A percentile compares a stretch with the other conserved stretches of the same genome.
These are phyloP conservation scores for Trichoderma simmonsii DNA, from an alignment of 2,329 filamentous ascomycete species.

Conservation along the genomic window DNA sequence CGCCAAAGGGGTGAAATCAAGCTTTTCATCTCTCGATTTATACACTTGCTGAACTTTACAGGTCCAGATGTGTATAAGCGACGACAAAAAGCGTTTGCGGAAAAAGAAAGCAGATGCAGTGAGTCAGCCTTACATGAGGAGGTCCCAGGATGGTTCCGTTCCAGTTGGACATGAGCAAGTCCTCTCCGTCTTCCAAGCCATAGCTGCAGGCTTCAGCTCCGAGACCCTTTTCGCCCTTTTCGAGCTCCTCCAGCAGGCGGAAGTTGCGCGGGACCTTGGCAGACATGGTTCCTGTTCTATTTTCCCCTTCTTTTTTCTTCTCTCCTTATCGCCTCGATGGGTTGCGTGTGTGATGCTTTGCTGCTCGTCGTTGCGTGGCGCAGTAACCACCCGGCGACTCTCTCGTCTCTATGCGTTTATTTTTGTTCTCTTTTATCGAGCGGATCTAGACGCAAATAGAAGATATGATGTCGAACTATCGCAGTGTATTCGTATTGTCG, in stretches of 20 bases:
- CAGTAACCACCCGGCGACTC: neutral
- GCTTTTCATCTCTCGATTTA: neutral
- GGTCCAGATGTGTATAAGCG: neutral
- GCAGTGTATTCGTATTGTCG: neutral
- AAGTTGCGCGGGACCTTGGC: slow-evolving; percentile 88
- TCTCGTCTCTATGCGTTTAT: neutral
- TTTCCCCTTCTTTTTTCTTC: neutral
- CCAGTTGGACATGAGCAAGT: slow-evolving; percentile 97
- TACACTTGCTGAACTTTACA: neutral
- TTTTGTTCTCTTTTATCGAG: neutral
- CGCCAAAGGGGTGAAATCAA: neutral
- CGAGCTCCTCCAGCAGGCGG: slow-evolving; percentile 90
- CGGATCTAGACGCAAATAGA: neutral
- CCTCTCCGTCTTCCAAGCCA: slow-evolving; percentile 88
- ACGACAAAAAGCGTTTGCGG: neutral
- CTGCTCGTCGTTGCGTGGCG: neutral
- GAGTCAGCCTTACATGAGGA: slow-evolving; percentile 65
- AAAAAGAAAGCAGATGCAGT: neutral
- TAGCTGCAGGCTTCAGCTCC: slow-evolving; percentile 98
- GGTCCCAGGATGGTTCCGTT: slow-evolving; percentile 96
- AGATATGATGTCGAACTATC: neutral
- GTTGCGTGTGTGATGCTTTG: neutral
- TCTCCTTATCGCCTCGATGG: neutral
- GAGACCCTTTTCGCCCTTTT: slow-evolving; percentile 97
- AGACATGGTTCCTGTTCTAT: slow-evolving; percentile 29